Evolutionary conservation across 345 rosid genomes (phyloP), one percentile per base, ranked within the genome.

Genomic region (Boechera retrofracta): DNA sequence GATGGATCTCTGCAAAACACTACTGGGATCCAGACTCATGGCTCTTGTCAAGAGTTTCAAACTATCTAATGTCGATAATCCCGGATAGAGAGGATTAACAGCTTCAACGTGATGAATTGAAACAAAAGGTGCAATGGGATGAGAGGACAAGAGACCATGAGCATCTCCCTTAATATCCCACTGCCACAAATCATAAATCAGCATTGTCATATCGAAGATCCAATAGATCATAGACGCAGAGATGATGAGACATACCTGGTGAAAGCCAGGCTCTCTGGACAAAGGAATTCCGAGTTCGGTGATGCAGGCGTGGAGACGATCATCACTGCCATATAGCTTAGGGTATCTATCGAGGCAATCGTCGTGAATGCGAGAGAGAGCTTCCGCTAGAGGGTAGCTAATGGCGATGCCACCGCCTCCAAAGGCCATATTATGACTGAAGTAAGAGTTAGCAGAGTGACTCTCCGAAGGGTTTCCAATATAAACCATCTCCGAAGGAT

Each of bases 401-500:
- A 94, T 89, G 53, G 98, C 98, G 21, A 94, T 90, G 36, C 97
- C 98, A 1, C 95, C 97, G 12, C 98, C 98, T n/a, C 98, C 98
- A 65, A 82, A 94, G 2, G 93, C 98, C 98, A 94, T 94, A 6
- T 83, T 82, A 65, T 90, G 94, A 74, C 97, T 89, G 74, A 94
- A 94, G 74, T 89, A 90, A 4, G 89, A 77, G 59, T 91, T 94
- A 6, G 97, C 95, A 3, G 97, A 94, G 82, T 94, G 98, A 58
- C 96, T 90, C 82, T 94, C 98, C 0, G 97, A 91, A 0, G 97
- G 87, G 29, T 79, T 80, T 16, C 97, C 97, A n/a, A 94, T 64
- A 72, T 94, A 94, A 6, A 89, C 82, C 97, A 94, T 90, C 82
- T 91, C 91, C 0, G 84, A 79, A 64, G 86, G 75, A 60, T 94